Evolutionary conservation across 2,329 filamentous ascomycete genomes (phyloP).

Genomic region (Botrytis aclada): DNA sequence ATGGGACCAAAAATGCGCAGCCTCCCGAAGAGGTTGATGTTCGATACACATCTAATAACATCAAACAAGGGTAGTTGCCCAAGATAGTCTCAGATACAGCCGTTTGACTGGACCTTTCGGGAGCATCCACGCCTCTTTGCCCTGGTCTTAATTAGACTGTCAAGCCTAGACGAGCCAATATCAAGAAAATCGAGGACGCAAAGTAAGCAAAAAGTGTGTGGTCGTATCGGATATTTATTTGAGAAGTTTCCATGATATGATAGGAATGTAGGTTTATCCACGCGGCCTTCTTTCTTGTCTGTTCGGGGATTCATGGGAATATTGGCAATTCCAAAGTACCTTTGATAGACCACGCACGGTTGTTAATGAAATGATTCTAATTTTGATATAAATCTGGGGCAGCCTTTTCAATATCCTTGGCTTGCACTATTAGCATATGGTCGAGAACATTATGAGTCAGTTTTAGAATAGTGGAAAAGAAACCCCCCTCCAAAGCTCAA

Average conservation of each 20-base stretch:
- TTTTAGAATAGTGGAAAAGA: slow-evolving; percentile 4
- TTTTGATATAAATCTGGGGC: slow-evolving; percentile 12
- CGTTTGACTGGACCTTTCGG: slow-evolving; percentile 25
- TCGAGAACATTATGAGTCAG: slow-evolving; percentile 20
- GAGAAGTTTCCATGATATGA: neutral
- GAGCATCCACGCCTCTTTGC: slow-evolving; percentile 8
- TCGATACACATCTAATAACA: slow-evolving; percentile 19
- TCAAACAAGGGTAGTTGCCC: slow-evolving; percentile 21
- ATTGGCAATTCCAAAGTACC: neutral
- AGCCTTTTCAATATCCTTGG: slow-evolving; percentile 10
- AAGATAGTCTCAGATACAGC: slow-evolving; percentile 22
- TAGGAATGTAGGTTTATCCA: neutral
- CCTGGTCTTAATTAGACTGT: slow-evolving; percentile 6
- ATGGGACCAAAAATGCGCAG: slow-evolving; percentile 20
- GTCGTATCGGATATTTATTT: neutral
- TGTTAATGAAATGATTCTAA: neutral
- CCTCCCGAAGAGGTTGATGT: slow-evolving; percentile 22
- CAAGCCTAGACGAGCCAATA: neutral
- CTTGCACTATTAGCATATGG: slow-evolving; percentile 2
- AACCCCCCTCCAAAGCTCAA: neutral
- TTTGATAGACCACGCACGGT: neutral
- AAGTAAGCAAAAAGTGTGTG: neutral
- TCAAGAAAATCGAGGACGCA: neutral
- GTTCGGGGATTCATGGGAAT: neutral
- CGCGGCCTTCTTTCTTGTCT: slow-evolving; percentile 11